These are phyloP conservation scores for Monascus ruber DNA, from an alignment of 2,329 filamentous ascomycete species.

Conservation along the genomic window DNA sequence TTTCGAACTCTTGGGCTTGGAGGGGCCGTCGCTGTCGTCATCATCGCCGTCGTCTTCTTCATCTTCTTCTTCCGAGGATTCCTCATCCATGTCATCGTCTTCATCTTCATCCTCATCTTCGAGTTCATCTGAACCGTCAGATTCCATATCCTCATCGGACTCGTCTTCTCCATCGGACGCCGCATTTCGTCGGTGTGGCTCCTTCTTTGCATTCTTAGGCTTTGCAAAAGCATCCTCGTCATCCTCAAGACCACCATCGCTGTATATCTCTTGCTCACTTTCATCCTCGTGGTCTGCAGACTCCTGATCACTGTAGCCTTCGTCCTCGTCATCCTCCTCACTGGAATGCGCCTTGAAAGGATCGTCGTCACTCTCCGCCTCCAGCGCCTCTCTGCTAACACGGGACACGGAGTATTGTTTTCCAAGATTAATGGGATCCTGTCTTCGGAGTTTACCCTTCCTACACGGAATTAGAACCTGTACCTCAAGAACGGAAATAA, in stretches of 20 bases:
- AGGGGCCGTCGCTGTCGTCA: slow-evolving; percentile 12
- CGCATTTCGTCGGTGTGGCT: slow-evolving; percentile 9
- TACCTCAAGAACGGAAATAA: slow-evolving; percentile 1
- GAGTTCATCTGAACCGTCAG: slow-evolving; percentile 15
- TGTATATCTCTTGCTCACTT: slow-evolving; percentile 8
- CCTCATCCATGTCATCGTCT: slow-evolving; percentile 8
- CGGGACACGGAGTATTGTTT: slow-evolving; percentile 68
- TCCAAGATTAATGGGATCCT: slow-evolving; percentile 57
- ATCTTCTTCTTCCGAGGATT: slow-evolving; percentile 12
- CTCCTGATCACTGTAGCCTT: slow-evolving; percentile 4
- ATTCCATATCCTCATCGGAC: slow-evolving; percentile 17
- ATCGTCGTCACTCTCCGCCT: slow-evolving; percentile 44
- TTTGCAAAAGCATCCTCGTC: slow-evolving; percentile 4
- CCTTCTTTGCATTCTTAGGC: slow-evolving; percentile 5
- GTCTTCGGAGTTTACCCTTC: slow-evolving; percentile 73
- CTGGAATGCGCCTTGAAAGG: slow-evolving; percentile 27
- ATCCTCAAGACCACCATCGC: slow-evolving; percentile 6
- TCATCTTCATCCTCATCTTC: slow-evolving; percentile 23
- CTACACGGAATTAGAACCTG: slow-evolving; percentile 27
- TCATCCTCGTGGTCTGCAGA: slow-evolving; percentile 11
- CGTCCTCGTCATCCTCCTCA: slow-evolving; percentile 16
- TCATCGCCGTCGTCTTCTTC: slow-evolving; percentile 18
- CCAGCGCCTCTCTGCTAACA: slow-evolving; percentile 58
- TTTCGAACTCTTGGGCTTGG: slow-evolving; percentile 6
- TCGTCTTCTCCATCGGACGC: slow-evolving; percentile 3